These are phyloP conservation scores for Picea sitchensis DNA, from an alignment of 75 land plant genomes.

Conservation along the genomic window DNA sequence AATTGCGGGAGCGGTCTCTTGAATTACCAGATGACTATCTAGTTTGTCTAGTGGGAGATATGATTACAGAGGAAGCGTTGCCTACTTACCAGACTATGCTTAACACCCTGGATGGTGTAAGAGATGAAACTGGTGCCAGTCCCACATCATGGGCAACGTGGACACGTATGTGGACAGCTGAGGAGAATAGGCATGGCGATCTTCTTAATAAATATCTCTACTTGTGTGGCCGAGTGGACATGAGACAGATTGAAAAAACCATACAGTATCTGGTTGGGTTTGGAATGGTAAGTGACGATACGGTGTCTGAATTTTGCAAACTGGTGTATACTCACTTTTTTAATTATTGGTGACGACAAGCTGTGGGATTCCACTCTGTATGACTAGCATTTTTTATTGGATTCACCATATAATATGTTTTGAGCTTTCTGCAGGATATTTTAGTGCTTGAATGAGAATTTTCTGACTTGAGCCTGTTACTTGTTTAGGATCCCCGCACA, in stretches of 20 bases:
- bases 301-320: neutral
- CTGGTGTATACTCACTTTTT: neutral
- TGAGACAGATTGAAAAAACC: conserved; percentile 52
- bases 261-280: conserved; percentile 51
- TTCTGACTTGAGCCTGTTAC: conserved; percentile 2
- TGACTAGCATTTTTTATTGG: neutral
- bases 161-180: conserved; percentile 67
- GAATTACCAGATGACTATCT: conserved; percentile 63
- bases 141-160: conserved; percentile 54
- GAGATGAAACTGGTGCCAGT: conserved; percentile 53
- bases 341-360: neutral
- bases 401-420: neutral
- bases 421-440: neutral
- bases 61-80: conserved; percentile 62
- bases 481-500: conserved; percentile 41
- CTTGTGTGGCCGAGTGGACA: conserved; percentile 56
- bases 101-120: conserved; percentile 51
- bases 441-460: neutral
- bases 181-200: conserved; percentile 66
- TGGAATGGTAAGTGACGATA: conserved; percentile 42
- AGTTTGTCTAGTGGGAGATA: conserved; percentile 64
- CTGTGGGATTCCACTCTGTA: neutral
- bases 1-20: conserved; percentile 39
- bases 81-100: conserved; percentile 66
- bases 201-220: conserved; percentile 72